These are phyloP conservation scores for Taphrina sp. DNA, from an alignment of 1,139 yeast genomes.

Conservation along the genomic window DNA sequence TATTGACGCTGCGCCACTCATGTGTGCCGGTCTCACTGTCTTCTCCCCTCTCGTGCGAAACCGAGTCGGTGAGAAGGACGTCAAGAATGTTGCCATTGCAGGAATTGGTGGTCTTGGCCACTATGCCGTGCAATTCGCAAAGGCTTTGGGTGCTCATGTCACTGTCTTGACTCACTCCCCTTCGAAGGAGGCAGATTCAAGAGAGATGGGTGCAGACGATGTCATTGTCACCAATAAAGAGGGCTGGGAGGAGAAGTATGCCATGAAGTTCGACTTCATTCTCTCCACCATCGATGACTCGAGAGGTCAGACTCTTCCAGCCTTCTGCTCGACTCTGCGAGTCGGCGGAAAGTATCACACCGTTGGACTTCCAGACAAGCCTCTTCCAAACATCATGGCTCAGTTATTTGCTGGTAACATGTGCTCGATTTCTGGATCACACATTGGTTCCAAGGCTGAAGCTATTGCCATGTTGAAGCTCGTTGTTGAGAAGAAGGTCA, in stretches of 20 bases:
- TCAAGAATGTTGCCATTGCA: constrained; percentile 54
- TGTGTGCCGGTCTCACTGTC: constrained; percentile 69
- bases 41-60: constrained; percentile 57
- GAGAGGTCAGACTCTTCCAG: constrained; percentile 40
- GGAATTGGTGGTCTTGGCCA: constrained; percentile 63
- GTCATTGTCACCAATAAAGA: constrained; percentile 48
- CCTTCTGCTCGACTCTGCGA: constrained; percentile 39
- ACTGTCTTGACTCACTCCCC: constrained; percentile 52
- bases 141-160: constrained; percentile 56
- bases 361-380: constrained; percentile 41
- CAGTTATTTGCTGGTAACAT: constrained; percentile 36
- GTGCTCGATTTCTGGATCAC: constrained; percentile 36
- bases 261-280: constrained; percentile 40
- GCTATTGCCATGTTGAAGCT: constrained; percentile 36
- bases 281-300: constrained; percentile 41
- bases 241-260: constrained; percentile 36
- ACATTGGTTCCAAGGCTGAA: constrained; percentile 38
- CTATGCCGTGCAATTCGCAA: constrained; percentile 55
- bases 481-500: constrained; percentile 36
- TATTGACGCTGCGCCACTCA: constrained; percentile 58
- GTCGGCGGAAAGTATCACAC: constrained; percentile 41
- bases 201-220: constrained; percentile 51
- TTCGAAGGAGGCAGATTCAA: constrained; percentile 50
- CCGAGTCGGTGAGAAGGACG: constrained; percentile 46
- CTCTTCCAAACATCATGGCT: constrained; percentile 36